phyloP scores from a whole-genome alignment of 108 stramenopile genomes.

The Cylindrotheca fusiformis region DNA sequence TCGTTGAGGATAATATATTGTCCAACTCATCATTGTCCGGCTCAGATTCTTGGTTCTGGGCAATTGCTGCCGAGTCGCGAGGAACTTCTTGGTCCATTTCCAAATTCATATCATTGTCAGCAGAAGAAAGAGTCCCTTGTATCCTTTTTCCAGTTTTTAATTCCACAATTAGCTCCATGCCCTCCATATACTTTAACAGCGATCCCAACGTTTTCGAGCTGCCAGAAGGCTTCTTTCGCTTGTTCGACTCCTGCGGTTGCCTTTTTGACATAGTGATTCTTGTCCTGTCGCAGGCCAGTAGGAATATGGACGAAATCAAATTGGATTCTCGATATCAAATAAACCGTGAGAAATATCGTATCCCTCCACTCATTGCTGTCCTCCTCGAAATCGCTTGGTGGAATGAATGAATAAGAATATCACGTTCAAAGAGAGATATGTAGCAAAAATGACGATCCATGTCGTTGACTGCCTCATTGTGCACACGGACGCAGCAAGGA shows the following conservation, averaged over 20 bases:
- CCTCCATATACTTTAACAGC: conserved; percentile 57
- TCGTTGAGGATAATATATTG: conserved; percentile 21
- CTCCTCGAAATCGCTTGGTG: too few species aligned
- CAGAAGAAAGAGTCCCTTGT: conserved; percentile 44
- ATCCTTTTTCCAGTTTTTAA: conserved; percentile 63
- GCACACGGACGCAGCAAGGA: too few species aligned
- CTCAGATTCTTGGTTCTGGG: not conserved
- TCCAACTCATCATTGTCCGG: not conserved
- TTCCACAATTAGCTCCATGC: conserved; percentile 65
- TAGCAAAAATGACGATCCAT: too few species aligned
- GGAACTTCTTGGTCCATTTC: conserved; percentile 39
- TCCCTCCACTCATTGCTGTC: too few species aligned
- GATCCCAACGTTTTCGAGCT: conserved; percentile 27
- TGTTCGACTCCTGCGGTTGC: not conserved
- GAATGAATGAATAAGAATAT: too few species aligned
- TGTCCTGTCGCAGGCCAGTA: too few species aligned
- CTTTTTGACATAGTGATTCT: not conserved
- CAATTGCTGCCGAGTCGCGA: too few species aligned
- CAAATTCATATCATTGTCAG: conserved; percentile 77
- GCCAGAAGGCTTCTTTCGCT: not conserved
- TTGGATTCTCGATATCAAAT: too few species aligned
- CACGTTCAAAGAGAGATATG: too few species aligned
- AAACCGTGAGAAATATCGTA: too few species aligned
- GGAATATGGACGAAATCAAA: too few species aligned
- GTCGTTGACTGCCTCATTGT: too few species aligned